Evolutionary conservation across 106 monocot species (phyloP).

Genomic region (Vanilla planifolia): DNA sequence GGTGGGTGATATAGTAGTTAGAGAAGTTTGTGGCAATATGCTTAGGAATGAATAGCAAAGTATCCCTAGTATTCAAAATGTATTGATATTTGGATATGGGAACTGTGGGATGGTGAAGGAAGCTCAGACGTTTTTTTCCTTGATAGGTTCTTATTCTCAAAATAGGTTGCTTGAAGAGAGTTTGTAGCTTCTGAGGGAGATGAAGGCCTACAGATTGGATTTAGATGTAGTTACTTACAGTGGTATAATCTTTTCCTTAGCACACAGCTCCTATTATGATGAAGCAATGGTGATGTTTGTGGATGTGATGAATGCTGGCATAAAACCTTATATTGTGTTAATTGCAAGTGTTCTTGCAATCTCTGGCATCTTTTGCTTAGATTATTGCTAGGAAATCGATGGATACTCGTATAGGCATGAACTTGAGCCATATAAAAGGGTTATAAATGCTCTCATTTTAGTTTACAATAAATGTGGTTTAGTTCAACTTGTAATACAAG

Average conservation of each 20-base stretch:
- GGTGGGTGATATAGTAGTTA: slow-evolving; percentile 5
- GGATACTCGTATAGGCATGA: slow-evolving; percentile 25
- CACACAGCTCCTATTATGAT: slow-evolving; percentile 19
- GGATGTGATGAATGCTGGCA: slow-evolving; percentile 27
- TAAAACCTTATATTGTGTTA: slow-evolving; percentile 38
- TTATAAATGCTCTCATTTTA: slow-evolving; percentile 56
- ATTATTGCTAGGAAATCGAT: slow-evolving; percentile 48
- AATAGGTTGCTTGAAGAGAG: slow-evolving; percentile 42
- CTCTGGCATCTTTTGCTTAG: slow-evolving; percentile 12
- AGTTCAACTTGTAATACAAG: slow-evolving; percentile 12
- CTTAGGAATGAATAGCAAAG: slow-evolving; percentile 21
- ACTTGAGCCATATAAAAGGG: slow-evolving; percentile 33
- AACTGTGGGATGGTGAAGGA: slow-evolving; percentile 21
- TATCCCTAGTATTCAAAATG: slow-evolving; percentile 16
- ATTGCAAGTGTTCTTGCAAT: slow-evolving; percentile 48
- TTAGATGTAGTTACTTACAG: slow-evolving; percentile 59
- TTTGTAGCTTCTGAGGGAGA: slow-evolving; percentile 35
- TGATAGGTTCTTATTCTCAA: slow-evolving; percentile 49
- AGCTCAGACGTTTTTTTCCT: slow-evolving; percentile 32
- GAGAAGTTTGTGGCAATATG: slow-evolving; percentile 36
- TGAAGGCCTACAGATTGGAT: slow-evolving; percentile 29
- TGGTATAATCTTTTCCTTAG: slow-evolving; percentile 57
- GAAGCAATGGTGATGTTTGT: slow-evolving; percentile 36
- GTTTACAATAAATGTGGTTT: slow-evolving; percentile 35
- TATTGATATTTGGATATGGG: slow-evolving; percentile 51